phyloP scores from a whole-genome alignment of 2,329 filamentous ascomycete species.

The Cytospora chrysosperma region DNA sequence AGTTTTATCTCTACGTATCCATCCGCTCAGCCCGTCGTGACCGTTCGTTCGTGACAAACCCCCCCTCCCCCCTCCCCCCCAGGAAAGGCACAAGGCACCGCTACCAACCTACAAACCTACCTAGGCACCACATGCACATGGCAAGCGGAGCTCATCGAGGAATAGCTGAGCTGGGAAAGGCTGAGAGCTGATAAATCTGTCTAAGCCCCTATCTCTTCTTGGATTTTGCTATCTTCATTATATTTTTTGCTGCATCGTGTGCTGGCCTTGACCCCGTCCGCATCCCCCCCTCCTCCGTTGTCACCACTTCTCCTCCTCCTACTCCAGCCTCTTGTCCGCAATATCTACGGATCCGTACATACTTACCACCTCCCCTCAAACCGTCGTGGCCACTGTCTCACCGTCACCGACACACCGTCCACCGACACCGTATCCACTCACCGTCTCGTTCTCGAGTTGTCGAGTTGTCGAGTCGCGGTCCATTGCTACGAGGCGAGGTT shows the following conservation, averaged over 20 bases:
- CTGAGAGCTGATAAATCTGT: slow-evolving; percentile 19
- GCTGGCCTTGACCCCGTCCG: background rate
- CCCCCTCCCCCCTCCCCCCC: too few relatives aligned
- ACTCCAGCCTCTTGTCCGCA: background rate
- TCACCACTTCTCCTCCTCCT: background rate
- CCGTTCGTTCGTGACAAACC: background rate
- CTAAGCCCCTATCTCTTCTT: slow-evolving; percentile 3
- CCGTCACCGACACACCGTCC: background rate
- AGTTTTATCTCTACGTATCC: background rate
- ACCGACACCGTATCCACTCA: background rate
- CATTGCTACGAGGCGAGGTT: background rate
- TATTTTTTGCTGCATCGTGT: slow-evolving; percentile 1
- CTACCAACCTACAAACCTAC: too few relatives aligned
- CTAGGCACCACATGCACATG: background rate
- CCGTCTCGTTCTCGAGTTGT: background rate
- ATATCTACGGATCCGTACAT: background rate
- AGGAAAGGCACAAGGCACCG: too few relatives aligned
- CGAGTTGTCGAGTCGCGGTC: background rate
- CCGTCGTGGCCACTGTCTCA: background rate
- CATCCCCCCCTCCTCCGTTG: background rate
- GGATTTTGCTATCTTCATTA: slow-evolving; percentile 1
- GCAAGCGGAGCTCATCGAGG: background rate
- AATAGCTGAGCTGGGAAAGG: background rate
- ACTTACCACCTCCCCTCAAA: background rate
- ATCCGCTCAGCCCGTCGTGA: background rate